A percentile compares a stretch with the other conserved stretches of the same genome.
Evolutionary conservation across 371 early-diverging fungal species (phyloP).

Genomic region (Mortierella sp.): DNA sequence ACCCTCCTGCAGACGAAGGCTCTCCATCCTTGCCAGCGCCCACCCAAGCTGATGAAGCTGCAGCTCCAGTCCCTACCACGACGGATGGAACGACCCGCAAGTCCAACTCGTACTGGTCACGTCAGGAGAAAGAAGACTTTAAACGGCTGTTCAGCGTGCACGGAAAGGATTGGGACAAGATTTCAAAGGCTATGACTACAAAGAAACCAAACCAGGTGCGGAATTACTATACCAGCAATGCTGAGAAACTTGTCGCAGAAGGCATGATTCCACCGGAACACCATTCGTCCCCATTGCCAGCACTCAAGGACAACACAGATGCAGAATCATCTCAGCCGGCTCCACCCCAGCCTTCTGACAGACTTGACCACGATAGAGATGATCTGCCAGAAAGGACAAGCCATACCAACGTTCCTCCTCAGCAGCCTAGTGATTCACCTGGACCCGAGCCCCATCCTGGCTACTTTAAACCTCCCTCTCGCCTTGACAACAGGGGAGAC

Average conservation of each 20-base stretch:
- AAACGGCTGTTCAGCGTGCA: slow-evolving; percentile 63
- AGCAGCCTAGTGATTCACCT: background rate
- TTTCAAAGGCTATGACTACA: slow-evolving; percentile 76
- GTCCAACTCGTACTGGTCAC: slow-evolving; percentile 83
- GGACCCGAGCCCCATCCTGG: slow-evolving; percentile 22
- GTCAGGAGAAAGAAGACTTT: slow-evolving; percentile 81
- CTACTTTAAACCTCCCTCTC: slow-evolving; percentile 26
- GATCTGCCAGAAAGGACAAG: too few relatives aligned
- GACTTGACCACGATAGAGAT: too few relatives aligned
- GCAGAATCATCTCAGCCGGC: background rate
- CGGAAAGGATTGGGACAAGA: slow-evolving; percentile 83
- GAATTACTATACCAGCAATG: slow-evolving; percentile 81
- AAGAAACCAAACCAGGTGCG: slow-evolving; percentile 89
- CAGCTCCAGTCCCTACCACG: background rate
- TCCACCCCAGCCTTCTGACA: too few relatives aligned
- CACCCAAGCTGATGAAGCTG: slow-evolving; percentile 17
- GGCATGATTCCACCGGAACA: slow-evolving; percentile 39
- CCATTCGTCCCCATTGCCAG: background rate
- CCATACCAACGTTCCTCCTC: too few relatives aligned
- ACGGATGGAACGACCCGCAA: slow-evolving; percentile 20
- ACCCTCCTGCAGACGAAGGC: slow-evolving; percentile 24
- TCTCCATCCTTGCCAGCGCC: slow-evolving; percentile 16
- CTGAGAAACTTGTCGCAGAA: slow-evolving; percentile 72
- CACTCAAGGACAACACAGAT: slow-evolving; percentile 6
- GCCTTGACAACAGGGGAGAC: background rate